Conservation (phyloP, 768 basidiomycete species). For the Psilocybe cyanescens region DNA sequence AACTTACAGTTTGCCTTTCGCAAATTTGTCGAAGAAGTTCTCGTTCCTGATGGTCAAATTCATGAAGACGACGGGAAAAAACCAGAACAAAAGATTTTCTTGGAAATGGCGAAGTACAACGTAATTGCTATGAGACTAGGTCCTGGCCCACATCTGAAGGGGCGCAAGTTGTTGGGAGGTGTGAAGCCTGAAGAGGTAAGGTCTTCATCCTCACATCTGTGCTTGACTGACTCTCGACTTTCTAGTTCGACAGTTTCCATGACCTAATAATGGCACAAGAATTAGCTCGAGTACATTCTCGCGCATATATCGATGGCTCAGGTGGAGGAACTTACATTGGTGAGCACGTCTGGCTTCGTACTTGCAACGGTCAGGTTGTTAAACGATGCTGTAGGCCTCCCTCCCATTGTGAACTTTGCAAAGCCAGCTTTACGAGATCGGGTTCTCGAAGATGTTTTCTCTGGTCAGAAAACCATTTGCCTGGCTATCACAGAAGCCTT, state of each 20-base stretch:
- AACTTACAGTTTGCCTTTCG: slow-evolving; percentile 61
- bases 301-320: slow-evolving; percentile 80
- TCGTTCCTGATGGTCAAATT: slow-evolving; percentile 58
- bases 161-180: slow-evolving; percentile 73
- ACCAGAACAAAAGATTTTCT: slow-evolving; percentile 68
- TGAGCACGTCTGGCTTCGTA: background rate
- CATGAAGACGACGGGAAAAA: slow-evolving; percentile 85
- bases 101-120: slow-evolving; percentile 60
- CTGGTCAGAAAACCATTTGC: slow-evolving; percentile 71
- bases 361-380: background rate
- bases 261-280: slow-evolving; percentile 79
- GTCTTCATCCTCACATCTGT: background rate
- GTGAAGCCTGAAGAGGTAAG: slow-evolving; percentile 74
- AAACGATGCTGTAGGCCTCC: slow-evolving; percentile 47
- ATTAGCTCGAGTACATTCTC: slow-evolving; percentile 65
- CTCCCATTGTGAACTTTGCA: slow-evolving; percentile 82
- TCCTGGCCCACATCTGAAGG: slow-evolving; percentile 84
- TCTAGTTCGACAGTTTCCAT: slow-evolving; percentile 74
- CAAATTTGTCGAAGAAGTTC: slow-evolving; percentile 69
- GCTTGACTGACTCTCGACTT: background rate
- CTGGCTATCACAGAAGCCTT: slow-evolving; percentile 89
- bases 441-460: slow-evolving; percentile 59
- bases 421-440: slow-evolving; percentile 63
- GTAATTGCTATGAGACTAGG: slow-evolving; percentile 78
- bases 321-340: slow-evolving; percentile 46